These are phyloP conservation scores for Przewalskia tangutica DNA, from an alignment of 257 asterid species.

Conservation along the genomic window DNA sequence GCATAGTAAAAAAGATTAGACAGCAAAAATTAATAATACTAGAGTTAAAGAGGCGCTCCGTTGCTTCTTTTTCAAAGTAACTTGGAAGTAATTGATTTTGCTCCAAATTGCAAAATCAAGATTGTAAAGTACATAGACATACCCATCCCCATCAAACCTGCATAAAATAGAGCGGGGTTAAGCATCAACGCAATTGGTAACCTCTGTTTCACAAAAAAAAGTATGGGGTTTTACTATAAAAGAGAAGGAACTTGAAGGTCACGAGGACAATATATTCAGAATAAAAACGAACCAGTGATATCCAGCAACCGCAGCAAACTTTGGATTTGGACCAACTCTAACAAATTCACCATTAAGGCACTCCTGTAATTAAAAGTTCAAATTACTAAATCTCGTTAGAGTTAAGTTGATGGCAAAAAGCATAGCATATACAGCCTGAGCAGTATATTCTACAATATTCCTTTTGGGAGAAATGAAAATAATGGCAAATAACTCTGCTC, in stretches of 20 bases:
- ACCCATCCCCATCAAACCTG: constrained; percentile 99
- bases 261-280: background rate
- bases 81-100: constrained; percentile 7
- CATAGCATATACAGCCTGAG: background rate
- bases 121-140: constrained; percentile 37
- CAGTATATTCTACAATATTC: background rate
- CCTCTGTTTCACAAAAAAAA: background rate
- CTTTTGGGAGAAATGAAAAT: background rate
- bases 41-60: background rate
- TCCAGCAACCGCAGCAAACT: constrained; percentile 92
- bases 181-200: constrained; percentile 4
- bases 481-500: background rate
- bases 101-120: constrained; percentile 14
- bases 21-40: background rate
- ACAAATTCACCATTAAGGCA: constrained; percentile 96
- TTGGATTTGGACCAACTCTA: constrained; percentile 90
- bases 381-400: background rate
- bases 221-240: background rate
- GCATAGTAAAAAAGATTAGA: background rate
- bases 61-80: background rate
- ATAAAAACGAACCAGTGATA: constrained; percentile 62
- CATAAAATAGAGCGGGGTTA: constrained; percentile 20
- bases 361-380: constrained; percentile 37
- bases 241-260: background rate
- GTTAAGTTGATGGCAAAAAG: background rate